Conservation (phyloP, 176 grass and related monocot genomes). For the Phragmites australis region DNA sequence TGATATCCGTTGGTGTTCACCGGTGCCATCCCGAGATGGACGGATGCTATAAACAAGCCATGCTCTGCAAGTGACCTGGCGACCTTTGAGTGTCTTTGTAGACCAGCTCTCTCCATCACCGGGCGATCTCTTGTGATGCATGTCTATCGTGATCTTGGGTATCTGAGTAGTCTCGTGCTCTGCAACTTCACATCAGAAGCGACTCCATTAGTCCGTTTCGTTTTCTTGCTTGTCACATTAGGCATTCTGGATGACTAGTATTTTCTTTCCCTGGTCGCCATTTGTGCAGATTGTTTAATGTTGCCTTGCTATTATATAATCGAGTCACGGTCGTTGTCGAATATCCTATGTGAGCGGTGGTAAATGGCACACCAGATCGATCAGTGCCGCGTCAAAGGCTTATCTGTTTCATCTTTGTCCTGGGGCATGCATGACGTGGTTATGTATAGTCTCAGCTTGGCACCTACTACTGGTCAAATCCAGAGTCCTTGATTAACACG, state of each 20-base stretch:
- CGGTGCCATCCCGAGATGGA: not conserved
- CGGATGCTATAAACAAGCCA: not conserved
- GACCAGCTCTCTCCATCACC: not conserved
- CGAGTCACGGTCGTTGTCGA: not conserved
- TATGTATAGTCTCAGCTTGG: not conserved
- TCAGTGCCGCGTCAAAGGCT: constrained; percentile 28
- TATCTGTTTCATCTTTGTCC: constrained; percentile 13
- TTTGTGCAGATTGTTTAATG: not conserved
- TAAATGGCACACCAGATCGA: constrained; percentile 10
- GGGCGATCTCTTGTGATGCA: constrained; percentile 8
- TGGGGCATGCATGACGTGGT: not conserved
- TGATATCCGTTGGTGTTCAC: not conserved
- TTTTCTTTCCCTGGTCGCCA: not conserved
- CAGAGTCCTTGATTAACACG: too few species aligned
- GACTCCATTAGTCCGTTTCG: not conserved
- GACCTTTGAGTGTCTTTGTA: not conserved
- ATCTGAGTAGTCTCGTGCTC: not conserved
- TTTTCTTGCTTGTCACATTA: constrained; percentile 35
- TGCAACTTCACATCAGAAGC: not conserved
- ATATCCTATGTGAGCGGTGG: constrained; percentile 10
- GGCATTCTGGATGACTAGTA: constrained; percentile 16
- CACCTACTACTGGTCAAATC: not conserved
- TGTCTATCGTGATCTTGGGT: not conserved
- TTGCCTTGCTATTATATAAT: not conserved
- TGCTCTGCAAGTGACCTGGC: not conserved